These are phyloP conservation scores for Fistulinella prunicolor DNA, from an alignment of 768 basidiomycete species.

Conservation along the genomic window DNA sequence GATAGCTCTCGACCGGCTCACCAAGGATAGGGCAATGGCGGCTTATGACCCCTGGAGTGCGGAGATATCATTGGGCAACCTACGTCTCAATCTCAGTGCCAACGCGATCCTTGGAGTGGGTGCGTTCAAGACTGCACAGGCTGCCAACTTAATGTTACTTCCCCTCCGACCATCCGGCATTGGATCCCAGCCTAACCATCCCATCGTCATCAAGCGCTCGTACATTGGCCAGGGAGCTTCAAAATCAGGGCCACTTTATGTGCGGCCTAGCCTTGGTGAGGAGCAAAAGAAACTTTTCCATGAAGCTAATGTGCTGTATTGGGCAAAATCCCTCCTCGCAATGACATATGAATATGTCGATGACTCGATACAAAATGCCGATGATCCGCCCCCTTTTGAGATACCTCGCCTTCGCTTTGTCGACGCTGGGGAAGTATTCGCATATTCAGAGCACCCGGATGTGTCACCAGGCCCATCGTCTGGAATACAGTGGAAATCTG, in stretches of 20 bases:
- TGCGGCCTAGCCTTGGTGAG: not conserved
- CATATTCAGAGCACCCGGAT: no score
- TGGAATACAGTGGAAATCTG: no score
- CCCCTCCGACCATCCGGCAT: not conserved
- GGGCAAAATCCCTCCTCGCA: constrained; percentile 5
- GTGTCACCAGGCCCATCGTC: no score
- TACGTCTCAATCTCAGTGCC: not conserved
- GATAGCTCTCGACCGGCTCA: no score
- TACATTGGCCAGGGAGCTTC: no score
- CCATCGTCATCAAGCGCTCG: not conserved
- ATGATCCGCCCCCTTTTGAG: not conserved
- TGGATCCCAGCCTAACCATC: not conserved
- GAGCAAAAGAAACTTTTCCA: constrained; percentile 1
- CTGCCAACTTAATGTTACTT: not conserved
- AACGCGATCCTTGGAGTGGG: constrained; percentile 1
- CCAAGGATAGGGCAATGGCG: no score
- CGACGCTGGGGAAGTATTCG: not conserved
- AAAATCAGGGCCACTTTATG: not conserved
- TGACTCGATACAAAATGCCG: not conserved
- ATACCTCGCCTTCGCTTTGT: constrained; percentile 10
- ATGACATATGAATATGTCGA: constrained; percentile 9
- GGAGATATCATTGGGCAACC: no score
- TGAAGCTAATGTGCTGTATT: constrained; percentile 12
- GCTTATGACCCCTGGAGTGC: no score
- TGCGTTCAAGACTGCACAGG: constrained; percentile 7